A percentile compares a stretch with the other conserved stretches of the same genome.
phyloP scores from a whole-genome alignment of 2,329 filamentous ascomycete genomes.

The Penicillium sp. region DNA sequence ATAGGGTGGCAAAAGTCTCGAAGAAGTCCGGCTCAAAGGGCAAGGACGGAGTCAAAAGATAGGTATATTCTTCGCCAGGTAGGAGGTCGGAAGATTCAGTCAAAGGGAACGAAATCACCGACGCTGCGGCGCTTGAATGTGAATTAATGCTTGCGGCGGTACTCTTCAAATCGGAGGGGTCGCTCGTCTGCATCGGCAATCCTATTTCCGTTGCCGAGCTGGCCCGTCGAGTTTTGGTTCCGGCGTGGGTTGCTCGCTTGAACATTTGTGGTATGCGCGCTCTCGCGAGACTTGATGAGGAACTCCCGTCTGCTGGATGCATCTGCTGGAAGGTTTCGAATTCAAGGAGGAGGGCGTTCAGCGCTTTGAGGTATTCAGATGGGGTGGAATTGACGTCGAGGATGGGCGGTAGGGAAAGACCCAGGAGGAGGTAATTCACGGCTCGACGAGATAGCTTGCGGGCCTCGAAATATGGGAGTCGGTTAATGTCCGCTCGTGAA shows the following conservation, averaged over 20 bases:
- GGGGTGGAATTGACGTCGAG: conserved; percentile 80
- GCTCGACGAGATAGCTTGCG: conserved; percentile 85
- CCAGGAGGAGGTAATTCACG: conserved; percentile 90
- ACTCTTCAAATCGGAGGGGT: conserved; percentile 52
- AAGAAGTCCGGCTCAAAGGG: conserved; percentile 98
- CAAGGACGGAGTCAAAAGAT: conserved; percentile 85
- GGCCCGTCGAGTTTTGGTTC: conserved; percentile 59
- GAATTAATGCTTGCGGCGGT: conserved; percentile 45
- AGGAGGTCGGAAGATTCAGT: conserved; percentile 64
- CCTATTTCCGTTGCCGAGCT: conserved; percentile 64
- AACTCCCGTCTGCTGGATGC: conserved; percentile 74
- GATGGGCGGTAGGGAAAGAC: conserved; percentile 85
- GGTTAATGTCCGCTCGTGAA: conserved; percentile 74
- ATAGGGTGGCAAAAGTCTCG: conserved; percentile 92
- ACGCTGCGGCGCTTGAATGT: conserved; percentile 40
- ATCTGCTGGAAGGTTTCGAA: conserved; percentile 93
- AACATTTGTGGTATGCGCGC: conserved; percentile 84
- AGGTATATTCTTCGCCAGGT: conserved; percentile 82
- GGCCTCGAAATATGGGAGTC: conserved; percentile 82
- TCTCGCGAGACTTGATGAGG: conserved; percentile 69
- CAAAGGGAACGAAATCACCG: conserved; percentile 43
- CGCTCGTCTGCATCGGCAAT: conserved; percentile 53
- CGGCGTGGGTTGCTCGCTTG: conserved; percentile 62
- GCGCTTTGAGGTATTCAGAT: conserved; percentile 80
- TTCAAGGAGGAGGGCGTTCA: conserved; percentile 83